phyloP scores from a whole-genome alignment of 768 basidiomycete genomes.

The Trametopsis cervina region DNA sequence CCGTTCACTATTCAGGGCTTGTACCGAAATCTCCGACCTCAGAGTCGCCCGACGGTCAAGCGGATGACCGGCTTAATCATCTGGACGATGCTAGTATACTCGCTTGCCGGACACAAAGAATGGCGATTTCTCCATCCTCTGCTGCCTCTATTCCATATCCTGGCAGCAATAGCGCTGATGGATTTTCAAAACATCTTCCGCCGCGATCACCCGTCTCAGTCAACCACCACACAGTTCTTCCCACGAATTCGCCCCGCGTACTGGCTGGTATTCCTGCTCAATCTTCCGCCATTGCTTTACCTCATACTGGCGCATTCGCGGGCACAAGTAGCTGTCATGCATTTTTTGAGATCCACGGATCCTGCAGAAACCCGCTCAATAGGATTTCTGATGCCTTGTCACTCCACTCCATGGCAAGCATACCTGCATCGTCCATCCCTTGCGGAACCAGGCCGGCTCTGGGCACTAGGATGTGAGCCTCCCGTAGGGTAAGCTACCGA shows the following conservation, averaged over 20 bases:
- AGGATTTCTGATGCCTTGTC: constrained; percentile 92
- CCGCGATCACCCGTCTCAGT: background rate
- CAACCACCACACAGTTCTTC: background rate
- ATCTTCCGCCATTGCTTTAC: constrained; percentile 61
- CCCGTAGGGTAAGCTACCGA: constrained; percentile 61
- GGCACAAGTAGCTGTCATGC: constrained; percentile 72
- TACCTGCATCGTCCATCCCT: constrained; percentile 73
- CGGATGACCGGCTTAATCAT: constrained; percentile 42
- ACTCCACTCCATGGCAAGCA: constrained; percentile 90
- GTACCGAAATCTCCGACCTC: constrained; percentile 26
- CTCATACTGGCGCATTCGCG: constrained; percentile 69
- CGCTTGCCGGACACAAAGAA: constrained; percentile 88
- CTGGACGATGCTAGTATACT: constrained; percentile 69
- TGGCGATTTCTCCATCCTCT: constrained; percentile 96
- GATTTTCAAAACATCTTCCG: constrained; percentile 29
- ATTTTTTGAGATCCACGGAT: constrained; percentile 54
- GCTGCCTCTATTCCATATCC: constrained; percentile 74
- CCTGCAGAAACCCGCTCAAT: constrained; percentile 43
- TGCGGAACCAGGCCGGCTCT: constrained; percentile 46
- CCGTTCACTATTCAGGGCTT: constrained; percentile 68
- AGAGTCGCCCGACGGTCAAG: constrained; percentile 18
- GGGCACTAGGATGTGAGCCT: constrained; percentile 92
- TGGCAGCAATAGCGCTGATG: constrained; percentile 68
- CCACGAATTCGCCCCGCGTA: constrained; percentile 29
- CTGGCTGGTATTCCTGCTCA: constrained; percentile 40